A percentile compares a stretch with the other conserved stretches of the same genome.
These are phyloP conservation scores for Chenopodium suecicum DNA, from an alignment of 148 eudicot genomes.

Conservation along the genomic window DNA sequence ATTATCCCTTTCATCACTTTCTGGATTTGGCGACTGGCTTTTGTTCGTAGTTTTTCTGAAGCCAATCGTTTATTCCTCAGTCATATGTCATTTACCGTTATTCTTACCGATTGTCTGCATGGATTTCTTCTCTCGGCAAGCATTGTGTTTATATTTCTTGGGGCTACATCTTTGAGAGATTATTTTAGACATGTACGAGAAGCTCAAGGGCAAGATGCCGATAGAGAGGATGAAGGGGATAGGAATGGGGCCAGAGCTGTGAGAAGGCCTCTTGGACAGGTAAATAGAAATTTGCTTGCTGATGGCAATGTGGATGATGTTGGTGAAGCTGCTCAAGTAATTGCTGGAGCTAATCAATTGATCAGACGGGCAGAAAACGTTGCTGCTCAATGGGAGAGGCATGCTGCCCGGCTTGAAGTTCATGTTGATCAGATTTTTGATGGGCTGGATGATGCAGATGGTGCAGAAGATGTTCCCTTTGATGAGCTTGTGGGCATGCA, in stretches of 20 bases:
- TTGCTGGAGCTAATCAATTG: slow-evolving; percentile 88
- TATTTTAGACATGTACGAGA: slow-evolving; percentile 91
- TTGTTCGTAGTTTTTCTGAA: slow-evolving; percentile 80
- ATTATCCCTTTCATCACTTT: slow-evolving; percentile 93
- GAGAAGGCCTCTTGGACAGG: slow-evolving; percentile 70
- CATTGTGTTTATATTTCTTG: slow-evolving; percentile 90
- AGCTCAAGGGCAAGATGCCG: slow-evolving; percentile 83
- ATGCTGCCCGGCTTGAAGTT: slow-evolving; percentile 98
- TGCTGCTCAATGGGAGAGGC: slow-evolving; percentile 98
- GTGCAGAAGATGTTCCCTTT: slow-evolving; percentile 98
- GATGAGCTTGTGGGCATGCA: slow-evolving; percentile 99
- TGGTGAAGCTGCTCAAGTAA: slow-evolving; percentile 76
- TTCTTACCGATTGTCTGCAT: slow-evolving; percentile 93
- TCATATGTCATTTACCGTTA: slow-evolving; percentile 67
- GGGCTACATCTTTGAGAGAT: slow-evolving; percentile 92
- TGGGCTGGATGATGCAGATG: slow-evolving; percentile 96
- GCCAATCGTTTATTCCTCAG: slow-evolving; percentile 78
- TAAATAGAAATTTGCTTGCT: slow-evolving; percentile 61
- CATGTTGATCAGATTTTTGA: slow-evolving; percentile 99
- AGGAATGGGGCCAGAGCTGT: slow-evolving; percentile 90
- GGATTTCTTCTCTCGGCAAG: slow-evolving; percentile 96
- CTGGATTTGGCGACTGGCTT: slow-evolving; percentile 96
- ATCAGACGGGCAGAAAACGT: slow-evolving; percentile 90
- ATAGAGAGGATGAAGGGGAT: slow-evolving; percentile 88
- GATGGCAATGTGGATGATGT: slow-evolving; percentile 83